Conservation (phyloP, 2,329 filamentous ascomycete genomes). For the Fusarium dimerum region DNA sequence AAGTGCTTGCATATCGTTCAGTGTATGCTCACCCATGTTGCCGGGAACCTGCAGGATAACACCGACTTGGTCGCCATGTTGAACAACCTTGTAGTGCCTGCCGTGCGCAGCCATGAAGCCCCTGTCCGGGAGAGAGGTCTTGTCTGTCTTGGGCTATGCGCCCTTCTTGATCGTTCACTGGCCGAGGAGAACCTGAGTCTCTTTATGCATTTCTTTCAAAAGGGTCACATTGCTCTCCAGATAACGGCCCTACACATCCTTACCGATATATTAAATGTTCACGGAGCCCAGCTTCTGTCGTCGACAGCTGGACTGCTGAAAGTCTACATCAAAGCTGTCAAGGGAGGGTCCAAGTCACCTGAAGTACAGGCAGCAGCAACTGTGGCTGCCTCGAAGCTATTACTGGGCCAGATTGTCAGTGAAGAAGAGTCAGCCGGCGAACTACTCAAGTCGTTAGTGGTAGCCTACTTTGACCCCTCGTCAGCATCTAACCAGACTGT, state of each 20-base stretch:
- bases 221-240: constrained; percentile 87
- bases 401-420: constrained; percentile 77
- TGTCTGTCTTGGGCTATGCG: constrained; percentile 86
- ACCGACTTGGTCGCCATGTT: constrained; percentile 94
- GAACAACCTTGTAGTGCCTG: constrained; percentile 94
- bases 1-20: constrained; percentile 97
- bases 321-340: constrained; percentile 81
- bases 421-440: constrained; percentile 67
- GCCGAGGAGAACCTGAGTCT: constrained; percentile 89
- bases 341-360: constrained; percentile 66
- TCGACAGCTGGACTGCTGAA: constrained; percentile 73
- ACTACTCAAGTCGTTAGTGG: constrained; percentile 80
- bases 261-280: constrained; percentile 87
- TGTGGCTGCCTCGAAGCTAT: constrained; percentile 79
- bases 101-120: constrained; percentile 89
- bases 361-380: constrained; percentile 81
- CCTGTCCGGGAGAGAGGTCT: constrained; percentile 90
- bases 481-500: constrained; percentile 79
- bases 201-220: constrained; percentile 94
- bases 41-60: constrained; percentile 84
- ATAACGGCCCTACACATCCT: constrained; percentile 89
- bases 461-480: constrained; percentile 87
- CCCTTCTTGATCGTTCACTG: constrained; percentile 85
- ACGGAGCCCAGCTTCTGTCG: constrained; percentile 76
- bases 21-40: constrained; percentile 94